A percentile compares a stretch with the other conserved stretches of the same genome.
Conservation (phyloP, 1,284 basidiomycete genomes). For the Xanthoconium separans region DNA sequence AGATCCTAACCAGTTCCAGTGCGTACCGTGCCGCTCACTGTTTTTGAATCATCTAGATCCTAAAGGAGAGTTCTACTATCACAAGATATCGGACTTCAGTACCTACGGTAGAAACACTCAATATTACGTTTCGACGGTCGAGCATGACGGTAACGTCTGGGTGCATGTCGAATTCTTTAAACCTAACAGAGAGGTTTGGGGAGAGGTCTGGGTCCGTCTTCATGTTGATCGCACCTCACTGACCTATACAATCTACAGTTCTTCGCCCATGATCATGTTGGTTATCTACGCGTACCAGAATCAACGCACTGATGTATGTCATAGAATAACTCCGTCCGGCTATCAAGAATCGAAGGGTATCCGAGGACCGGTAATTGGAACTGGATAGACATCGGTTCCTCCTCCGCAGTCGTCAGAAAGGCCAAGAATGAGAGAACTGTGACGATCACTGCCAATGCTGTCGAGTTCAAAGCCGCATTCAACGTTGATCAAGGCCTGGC, state of each 20-base stretch:
- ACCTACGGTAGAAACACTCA: not conserved
- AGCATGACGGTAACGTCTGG: not conserved
- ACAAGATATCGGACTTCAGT: not conserved
- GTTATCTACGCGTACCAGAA: not conserved
- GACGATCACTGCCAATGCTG: not conserved
- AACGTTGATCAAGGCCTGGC: not conserved
- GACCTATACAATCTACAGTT: not conserved
- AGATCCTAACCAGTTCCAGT: no score
- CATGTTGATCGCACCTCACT: not conserved
- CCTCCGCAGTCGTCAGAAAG: not conserved
- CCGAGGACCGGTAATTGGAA: not conserved
- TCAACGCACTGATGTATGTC: not conserved
- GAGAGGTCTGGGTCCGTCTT: not conserved
- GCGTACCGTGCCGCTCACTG: not conserved
- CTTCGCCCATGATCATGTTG: not conserved
- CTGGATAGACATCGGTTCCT: not conserved
- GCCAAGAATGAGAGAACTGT: not conserved
- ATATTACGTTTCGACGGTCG: not conserved
- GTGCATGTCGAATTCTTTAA: not conserved
- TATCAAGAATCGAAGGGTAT: not conserved
- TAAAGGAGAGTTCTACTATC: not conserved
- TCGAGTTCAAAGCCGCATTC: not conserved
- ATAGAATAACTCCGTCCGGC: not conserved
- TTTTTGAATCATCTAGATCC: not conserved
- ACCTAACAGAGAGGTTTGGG: not conserved